Conservation (phyloP, 257 asterid species). For the Echites panduratus region DNA sequence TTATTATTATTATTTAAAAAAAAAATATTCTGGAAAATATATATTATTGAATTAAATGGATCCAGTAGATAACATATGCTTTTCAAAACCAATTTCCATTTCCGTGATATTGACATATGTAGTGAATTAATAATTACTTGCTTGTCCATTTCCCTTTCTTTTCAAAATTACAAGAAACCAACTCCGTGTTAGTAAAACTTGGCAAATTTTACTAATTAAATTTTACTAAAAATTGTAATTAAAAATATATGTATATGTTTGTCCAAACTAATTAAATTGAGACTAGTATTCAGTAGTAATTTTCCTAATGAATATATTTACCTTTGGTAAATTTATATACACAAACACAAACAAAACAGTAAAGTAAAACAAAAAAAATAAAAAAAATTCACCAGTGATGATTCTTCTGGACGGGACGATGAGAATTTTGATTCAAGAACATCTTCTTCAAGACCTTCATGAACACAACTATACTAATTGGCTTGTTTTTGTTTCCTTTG, state of each 20-base stretch:
- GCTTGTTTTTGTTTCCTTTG: slow-evolving; percentile 18
- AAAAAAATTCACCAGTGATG: background rate
- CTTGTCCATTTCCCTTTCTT: too few relatives aligned
- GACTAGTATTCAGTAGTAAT: background rate
- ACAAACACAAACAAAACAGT: background rate
- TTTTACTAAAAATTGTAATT: background rate
- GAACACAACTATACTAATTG: slow-evolving; percentile 24
- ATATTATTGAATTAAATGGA: background rate
- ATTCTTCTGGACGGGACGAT: slow-evolving; percentile 23
- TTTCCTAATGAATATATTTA: background rate
- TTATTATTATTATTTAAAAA: too few relatives aligned
- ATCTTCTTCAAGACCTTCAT: slow-evolving; percentile 35
- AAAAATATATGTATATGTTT: too few relatives aligned
- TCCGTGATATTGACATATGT: background rate
- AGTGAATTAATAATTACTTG: background rate
- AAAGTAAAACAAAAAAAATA: background rate
- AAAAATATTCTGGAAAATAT: background rate
- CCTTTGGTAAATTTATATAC: background rate
- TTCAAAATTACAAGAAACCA: too few relatives aligned
- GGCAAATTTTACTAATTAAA: background rate
- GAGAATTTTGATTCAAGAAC: slow-evolving; percentile 27
- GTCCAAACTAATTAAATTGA: background rate
- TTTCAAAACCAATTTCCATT: background rate
- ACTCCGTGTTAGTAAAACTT: background rate
- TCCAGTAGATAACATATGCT: background rate